Base-by-base conservation (phyloP, 2,329 filamentous ascomycete genomes). In the Fusarium sp. region DNA sequence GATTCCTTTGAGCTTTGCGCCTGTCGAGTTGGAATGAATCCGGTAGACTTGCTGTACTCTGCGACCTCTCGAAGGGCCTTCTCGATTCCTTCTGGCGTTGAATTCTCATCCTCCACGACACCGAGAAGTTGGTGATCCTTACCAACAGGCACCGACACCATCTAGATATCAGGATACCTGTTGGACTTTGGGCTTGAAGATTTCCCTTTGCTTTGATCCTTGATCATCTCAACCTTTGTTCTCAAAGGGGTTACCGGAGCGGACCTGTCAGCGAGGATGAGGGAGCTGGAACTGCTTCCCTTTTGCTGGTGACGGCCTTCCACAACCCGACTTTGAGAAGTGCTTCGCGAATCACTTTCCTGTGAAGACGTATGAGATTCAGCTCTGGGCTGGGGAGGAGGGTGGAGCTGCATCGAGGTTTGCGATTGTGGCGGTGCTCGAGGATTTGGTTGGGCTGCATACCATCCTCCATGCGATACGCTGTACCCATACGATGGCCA, bases 1-100 rank as follows among this genome's bases (percentile, higher is more conserved):
- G 47, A 58, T 11, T 42, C 47, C 22, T 53, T 39, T 5, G 61
- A 43, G 29, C 24, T 35, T 36, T 59, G 63, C 4, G 48, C 61
- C 19, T 65, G 61, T n/a, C 57, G 57, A 39, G 61, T 65, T 15
- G 61, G 61, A 26, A 65, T 58, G 15, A 65, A 65, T 1, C 61
- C 61, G 12, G 53, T 42, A 29, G 38, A 38, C 48, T 63, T 65
- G 24, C 39, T 43, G 22, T 45, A 22, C 22, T 63, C 52, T 22
- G 40, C 44, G 24, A 38, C 34, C 31, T 40, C 44, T 42, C 61
- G 56, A 29, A 62, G 57, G 6, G 58, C 52, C 35, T 59, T 58
- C 24, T 62, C 46, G 9, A 53, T 32, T 9, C 43, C 35, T 28
- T 50, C 57, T 38, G 36, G 34, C 15, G 47, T 45, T 7, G 24